Base-by-base conservation (phyloP, 345 rosid species). In the Physaria fendleri region DNA sequence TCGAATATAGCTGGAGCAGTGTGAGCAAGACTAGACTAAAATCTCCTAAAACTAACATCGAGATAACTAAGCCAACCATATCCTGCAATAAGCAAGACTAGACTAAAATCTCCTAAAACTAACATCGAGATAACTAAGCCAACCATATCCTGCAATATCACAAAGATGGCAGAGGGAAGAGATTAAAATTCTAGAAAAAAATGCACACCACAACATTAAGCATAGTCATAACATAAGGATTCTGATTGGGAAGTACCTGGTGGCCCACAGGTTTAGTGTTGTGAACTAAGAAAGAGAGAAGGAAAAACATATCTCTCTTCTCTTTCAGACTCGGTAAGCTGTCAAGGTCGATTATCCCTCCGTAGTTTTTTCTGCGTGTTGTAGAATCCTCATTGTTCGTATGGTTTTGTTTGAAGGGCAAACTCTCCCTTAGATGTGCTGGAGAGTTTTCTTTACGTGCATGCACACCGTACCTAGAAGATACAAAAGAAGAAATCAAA, bases 221-320 rank as follows among this genome's bases (percentile, higher is more conserved):
- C 18, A 51, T 35, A 59, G 45, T 15, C 56, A 12, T 23, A 21
- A 14, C 28, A 56, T 33, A 37, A 22, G 39, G 50, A 51, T 53
- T 41, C 57, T 50, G 16, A 47, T 16, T 20, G 29, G 42, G 24
- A 20, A 52, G 30, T 69, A 90, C 99, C 97, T 90, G 99, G 71
- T 87, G 99, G 75, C 97, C 97, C 75, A 90, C 92, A 63, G 99
- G 97, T 82, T 90, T 94, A 6, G 97, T 85, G 55, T 94, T 94
- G 69, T 87, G 95, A 64, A 90, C 83, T 71, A 90, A 59, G 58
- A 87, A 85, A 77, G 97, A 90, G 83, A 90, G 86, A 73, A 77
- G 71, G 62, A 71, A 90, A 81, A 87, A 85, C 72, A 82, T 44
- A 77, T 85, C 88, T 80, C 92, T 85, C 90, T 79, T 87, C 78